Conservation (phyloP, 805 yeast species). For the Kuraishia borneana region DNA sequence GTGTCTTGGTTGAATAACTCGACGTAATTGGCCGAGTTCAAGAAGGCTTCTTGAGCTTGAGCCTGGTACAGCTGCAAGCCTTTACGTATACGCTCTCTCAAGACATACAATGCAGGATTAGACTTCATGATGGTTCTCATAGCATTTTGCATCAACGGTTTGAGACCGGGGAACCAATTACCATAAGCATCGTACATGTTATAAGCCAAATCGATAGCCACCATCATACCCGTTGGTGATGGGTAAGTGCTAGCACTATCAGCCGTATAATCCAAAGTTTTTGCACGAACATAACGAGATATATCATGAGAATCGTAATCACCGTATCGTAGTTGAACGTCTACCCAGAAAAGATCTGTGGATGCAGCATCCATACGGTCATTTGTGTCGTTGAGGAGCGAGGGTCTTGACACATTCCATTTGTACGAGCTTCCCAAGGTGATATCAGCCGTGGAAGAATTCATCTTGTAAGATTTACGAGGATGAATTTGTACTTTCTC, state of each 20-base stretch:
- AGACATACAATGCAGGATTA: constrained; percentile 84
- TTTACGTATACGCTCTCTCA: constrained; percentile 88
- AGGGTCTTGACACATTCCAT: constrained; percentile 81
- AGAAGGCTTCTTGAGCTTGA: constrained; percentile 84
- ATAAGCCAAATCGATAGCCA: constrained; percentile 88
- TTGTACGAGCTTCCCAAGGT: constrained; percentile 61
- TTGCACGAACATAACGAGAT: constrained; percentile 85
- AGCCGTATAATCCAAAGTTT: constrained; percentile 84
- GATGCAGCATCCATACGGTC: constrained; percentile 50
- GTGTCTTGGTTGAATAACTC: constrained; percentile 79
- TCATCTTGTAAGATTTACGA: constrained; percentile 94
- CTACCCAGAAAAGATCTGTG: constrained; percentile 80
- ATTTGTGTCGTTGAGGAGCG: constrained; percentile 59
- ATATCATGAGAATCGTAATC: constrained; percentile 97
- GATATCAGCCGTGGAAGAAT: constrained; percentile 89
- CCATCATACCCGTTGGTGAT: constrained; percentile 82
- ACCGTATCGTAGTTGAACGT: constrained; percentile 90
- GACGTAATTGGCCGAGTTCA: constrained; percentile 82
- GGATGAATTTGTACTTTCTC: constrained; percentile 94
- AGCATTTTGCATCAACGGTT: constrained; percentile 81
- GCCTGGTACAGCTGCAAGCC: constrained; percentile 90
- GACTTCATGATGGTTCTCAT: constrained; percentile 91
- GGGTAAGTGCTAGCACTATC: constrained; percentile 84
- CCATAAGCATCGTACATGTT: constrained; percentile 96
- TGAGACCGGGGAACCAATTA: constrained; percentile 94